These are phyloP conservation scores for Bipolaris oryzae DNA, from an alignment of 2,329 filamentous ascomycete species.

Conservation along the genomic window DNA sequence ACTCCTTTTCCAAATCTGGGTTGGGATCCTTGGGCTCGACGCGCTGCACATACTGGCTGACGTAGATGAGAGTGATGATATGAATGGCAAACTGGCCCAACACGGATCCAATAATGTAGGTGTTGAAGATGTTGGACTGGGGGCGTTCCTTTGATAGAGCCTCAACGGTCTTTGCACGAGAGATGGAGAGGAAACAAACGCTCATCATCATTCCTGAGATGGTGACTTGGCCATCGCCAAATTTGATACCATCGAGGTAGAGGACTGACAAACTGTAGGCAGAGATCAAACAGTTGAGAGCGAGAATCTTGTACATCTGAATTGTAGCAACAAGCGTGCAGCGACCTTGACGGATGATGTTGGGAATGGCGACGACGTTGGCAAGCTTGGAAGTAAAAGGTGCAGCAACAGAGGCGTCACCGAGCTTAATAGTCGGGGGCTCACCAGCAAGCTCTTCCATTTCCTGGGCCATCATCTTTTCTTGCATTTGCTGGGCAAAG, in stretches of 20 bases:
- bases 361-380: conserved; percentile 95
- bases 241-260: conserved; percentile 98
- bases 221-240: conserved; percentile 96
- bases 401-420: conserved; percentile 94
- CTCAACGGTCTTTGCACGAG: conserved; percentile 95
- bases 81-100: conserved; percentile 97
- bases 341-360: conserved; percentile 96
- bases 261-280: conserved; percentile 96
- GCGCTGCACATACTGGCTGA: conserved; percentile 84
- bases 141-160: conserved; percentile 94
- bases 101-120: conserved; percentile 97
- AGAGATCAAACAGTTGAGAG: conserved; percentile 95
- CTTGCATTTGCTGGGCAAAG: conserved; percentile 70
- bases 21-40: conserved; percentile 73
- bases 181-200: conserved; percentile 98
- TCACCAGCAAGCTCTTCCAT: conserved; percentile 76
- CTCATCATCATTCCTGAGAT: conserved; percentile 99
- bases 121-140: conserved; percentile 98
- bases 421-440: conserved; percentile 93
- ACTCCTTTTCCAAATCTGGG: conserved; percentile 93
- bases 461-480: conserved; percentile 87
- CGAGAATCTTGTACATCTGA: conserved; percentile 99
- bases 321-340: conserved; percentile 98
- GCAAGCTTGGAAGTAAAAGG: conserved; percentile 97
- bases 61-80: conserved; percentile 91